Base-by-base conservation (phyloP, 805 yeast genomes). In the Huiozyma sinensis region DNA sequence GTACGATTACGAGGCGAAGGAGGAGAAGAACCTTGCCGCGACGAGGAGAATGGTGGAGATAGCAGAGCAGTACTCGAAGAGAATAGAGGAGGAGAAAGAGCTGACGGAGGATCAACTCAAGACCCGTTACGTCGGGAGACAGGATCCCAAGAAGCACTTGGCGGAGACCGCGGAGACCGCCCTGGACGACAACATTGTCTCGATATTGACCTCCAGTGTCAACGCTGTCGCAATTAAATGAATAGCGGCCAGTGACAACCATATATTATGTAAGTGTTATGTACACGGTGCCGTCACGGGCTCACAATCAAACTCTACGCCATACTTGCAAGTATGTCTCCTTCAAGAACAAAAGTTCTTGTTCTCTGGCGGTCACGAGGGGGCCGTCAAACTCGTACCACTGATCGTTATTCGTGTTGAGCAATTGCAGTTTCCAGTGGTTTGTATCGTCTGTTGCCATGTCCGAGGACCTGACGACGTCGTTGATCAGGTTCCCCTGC, bases 61-160 rank as follows among this genome's bases (percentile, higher is more conserved):
- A 51, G 95, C 97, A 10, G 81, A 81, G 54, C 83, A 80, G 53
- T 92, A 92, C 64, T 86, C 90, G 33, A 82, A 81, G 60, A 77
- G 97, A 60, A 89, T 94, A 42, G 67, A 82, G 53, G 97, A 94
- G 65, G 98, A 92, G 63, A 83, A 83, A 61, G 95, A 85, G 51
- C 70, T 92, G 52, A 70, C 79, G 39, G 94, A 84, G 56, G 95
- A 86, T 36, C 92, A 89, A 64, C 75, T 90, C 54, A 87, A 86
- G 65, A 90, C 96, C 6, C 80, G 98, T 61, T 94, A 90, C 59
- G 97, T 92, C 33, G 99, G 99, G 55, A 89, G 87, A 63, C 97
- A 90, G 67, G 98, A 92, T 65, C 99, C 99, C 36, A 92, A 94
- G 78, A 92, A 90, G 70, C 99, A 92, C 69, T 72, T 92, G 56